A percentile compares a stretch with the other conserved stretches of the same genome.
Evolutionary conservation across 345 rosid genomes (phyloP).

Genomic region (Geranium brycei): DNA sequence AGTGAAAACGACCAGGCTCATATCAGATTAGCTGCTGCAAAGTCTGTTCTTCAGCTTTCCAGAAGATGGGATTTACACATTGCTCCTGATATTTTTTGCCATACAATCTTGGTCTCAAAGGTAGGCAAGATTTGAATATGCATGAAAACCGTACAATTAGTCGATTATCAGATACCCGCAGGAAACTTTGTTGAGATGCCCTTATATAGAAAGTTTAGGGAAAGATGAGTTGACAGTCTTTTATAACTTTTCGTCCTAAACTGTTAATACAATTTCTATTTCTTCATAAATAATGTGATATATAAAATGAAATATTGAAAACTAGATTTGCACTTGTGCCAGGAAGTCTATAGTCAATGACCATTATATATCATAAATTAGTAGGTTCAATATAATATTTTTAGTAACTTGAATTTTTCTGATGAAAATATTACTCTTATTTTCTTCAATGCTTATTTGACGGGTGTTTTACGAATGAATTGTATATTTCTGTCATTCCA

Average conservation of each 20-base stretch:
- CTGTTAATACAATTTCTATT: no score
- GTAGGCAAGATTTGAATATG: slow-evolving; percentile 19
- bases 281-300: no score
- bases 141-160: no score
- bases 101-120: slow-evolving; percentile 53
- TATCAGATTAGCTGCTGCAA: slow-evolving; percentile 72
- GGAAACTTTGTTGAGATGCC: background rate
- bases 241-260: no score
- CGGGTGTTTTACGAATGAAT: background rate
- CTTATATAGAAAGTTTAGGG: background rate
- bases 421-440: background rate
- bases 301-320: background rate
- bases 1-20: slow-evolving; percentile 38
- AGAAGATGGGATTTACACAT: slow-evolving; percentile 88
- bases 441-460: background rate
- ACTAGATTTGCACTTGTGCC: background rate
- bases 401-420: slow-evolving; percentile 1
- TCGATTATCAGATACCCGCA: background rate
- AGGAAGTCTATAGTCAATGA: background rate
- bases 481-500: slow-evolving; percentile 19
- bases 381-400: background rate
- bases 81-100: slow-evolving; percentile 51
- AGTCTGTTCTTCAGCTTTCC: slow-evolving; percentile 70
- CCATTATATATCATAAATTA: background rate
- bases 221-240: background rate